Conservation (phyloP, 2,329 filamentous ascomycete species). For the Elsinoe ampelina region DNA sequence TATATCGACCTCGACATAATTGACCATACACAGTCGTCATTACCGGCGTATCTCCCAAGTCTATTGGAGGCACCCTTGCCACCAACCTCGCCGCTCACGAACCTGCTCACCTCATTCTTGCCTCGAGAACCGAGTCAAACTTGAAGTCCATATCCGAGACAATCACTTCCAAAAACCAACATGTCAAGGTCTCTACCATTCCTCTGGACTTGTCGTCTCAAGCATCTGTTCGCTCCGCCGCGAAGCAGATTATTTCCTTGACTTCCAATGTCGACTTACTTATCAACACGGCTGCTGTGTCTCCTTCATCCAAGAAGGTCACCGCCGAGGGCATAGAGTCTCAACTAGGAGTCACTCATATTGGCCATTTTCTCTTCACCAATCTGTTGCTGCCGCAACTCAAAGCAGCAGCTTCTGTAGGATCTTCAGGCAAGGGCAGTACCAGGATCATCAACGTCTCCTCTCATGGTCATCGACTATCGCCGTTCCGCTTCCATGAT, state of each 20-base stretch:
- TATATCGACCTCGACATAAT: background rate
- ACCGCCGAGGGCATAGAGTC: constrained; percentile 31
- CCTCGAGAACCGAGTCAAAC: constrained; percentile 31
- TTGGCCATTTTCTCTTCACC: constrained; percentile 22
- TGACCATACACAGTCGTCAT: constrained; percentile 16
- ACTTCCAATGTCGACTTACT: constrained; percentile 31
- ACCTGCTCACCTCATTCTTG: constrained; percentile 31
- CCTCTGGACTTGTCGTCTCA: constrained; percentile 29
- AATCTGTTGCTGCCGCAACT: constrained; percentile 17
- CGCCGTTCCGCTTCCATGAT: constrained; percentile 27
- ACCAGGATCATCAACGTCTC: constrained; percentile 25
- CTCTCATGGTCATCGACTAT: constrained; percentile 21
- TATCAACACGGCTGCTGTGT: constrained; percentile 37
- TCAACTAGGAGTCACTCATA: constrained; percentile 17
- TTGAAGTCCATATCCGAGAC: constrained; percentile 23
- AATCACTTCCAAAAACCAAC: constrained; percentile 19
- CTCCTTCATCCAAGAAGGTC: constrained; percentile 24
- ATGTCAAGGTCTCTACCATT: constrained; percentile 22
- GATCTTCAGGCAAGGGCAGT: constrained; percentile 14
- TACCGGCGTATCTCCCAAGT: constrained; percentile 32
- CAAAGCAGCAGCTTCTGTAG: constrained; percentile 13
- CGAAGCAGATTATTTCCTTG: constrained; percentile 22
- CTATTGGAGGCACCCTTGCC: constrained; percentile 30
- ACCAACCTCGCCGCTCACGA: constrained; percentile 28
- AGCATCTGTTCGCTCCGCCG: constrained; percentile 26